Evolutionary conservation across 2,329 filamentous ascomycete genomes (phyloP), one percentile per base, ranked within the genome.

Genomic region (Exophiala sp.): DNA sequence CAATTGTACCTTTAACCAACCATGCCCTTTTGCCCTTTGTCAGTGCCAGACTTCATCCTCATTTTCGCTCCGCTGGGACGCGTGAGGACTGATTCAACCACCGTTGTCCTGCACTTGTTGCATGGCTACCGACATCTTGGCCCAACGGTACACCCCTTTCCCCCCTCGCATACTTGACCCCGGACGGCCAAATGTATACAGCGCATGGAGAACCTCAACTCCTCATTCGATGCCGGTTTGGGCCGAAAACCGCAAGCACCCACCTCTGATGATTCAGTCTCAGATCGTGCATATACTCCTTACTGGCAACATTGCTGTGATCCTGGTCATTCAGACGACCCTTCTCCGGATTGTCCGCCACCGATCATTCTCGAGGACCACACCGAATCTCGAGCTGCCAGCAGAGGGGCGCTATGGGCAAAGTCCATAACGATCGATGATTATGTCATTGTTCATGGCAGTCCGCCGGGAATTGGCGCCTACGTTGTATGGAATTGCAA

Each of bases 401-500:
- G 76, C 14, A 77, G 73, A 60, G 74, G 74, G 34, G 74, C 76
- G 0, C 71, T 82, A 48, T 85, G 81, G 81, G 81, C 81, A 7
- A 76, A 73, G 44, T 74, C 75, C 48, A 81, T 83, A 34, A 70
- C 73, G 5, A 78, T 85, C 45, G 75, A 81, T 48, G 79, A 82
- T 62, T 76, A 82, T 68, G 74, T 77, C 27, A 72, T 84, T 56
- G 75, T 85, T 23, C 73, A 75, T 53, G 81, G 79, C 7, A 57
- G 50, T 34, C 47, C 54, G 2, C 43, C 50, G 18, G 77, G 77
- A 4, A 70, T 83, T 41, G 91, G 91, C n/a, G 86, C 90, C 1
- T 98, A 97, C 70, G 88, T 96, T 1, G 89, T 95, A 6, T 98
- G 88, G 87, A 93, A 88, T 64, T 89, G 93, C 62, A 81, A 78